phyloP scores from a whole-genome alignment of 2,329 filamentous ascomycete species.

The Cordyceps pruinosa region DNA sequence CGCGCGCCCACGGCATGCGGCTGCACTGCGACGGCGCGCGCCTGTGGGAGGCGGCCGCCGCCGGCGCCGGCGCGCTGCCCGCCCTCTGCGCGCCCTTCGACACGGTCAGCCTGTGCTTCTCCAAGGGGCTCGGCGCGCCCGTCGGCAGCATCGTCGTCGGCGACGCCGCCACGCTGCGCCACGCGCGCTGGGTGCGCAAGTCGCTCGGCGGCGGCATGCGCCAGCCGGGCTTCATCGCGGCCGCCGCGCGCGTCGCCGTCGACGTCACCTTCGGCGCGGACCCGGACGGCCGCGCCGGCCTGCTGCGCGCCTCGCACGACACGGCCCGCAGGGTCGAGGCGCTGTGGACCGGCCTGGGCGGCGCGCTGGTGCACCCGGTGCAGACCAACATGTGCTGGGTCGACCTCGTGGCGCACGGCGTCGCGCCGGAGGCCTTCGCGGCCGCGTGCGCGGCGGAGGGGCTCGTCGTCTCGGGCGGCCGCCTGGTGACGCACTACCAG shows the following conservation, averaged over 20 bases:
- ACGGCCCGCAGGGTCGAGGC: slow-evolving; percentile 58
- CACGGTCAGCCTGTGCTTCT: slow-evolving; percentile 70
- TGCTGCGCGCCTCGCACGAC: slow-evolving; percentile 52
- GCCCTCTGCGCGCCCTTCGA: slow-evolving; percentile 67
- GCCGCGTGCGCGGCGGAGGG: slow-evolving; percentile 36
- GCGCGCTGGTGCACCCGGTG: slow-evolving; percentile 59
- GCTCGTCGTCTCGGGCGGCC: slow-evolving; percentile 32
- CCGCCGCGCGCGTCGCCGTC: slow-evolving; percentile 64
- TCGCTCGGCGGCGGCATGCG: slow-evolving; percentile 68
- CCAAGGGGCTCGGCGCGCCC: slow-evolving; percentile 75
- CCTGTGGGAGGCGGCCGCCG: slow-evolving; percentile 72
- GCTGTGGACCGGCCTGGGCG: slow-evolving; percentile 65
- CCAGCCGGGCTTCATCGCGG: slow-evolving; percentile 65
- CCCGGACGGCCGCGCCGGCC: slow-evolving; percentile 41
- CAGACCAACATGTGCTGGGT: slow-evolving; percentile 95
- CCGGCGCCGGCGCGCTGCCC: slow-evolving; percentile 58
- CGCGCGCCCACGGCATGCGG: slow-evolving; percentile 53
- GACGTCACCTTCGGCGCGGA: slow-evolving; percentile 36
- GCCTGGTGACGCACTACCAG: slow-evolving; percentile 49
- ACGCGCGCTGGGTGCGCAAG: slow-evolving; percentile 50
- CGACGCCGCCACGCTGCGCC: slow-evolving; percentile 26
- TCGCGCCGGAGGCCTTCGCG: slow-evolving; percentile 30
- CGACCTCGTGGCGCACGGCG: slow-evolving; percentile 57
- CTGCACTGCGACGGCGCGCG: slow-evolving; percentile 76
- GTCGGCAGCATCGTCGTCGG: slow-evolving; percentile 71